Conservation (phyloP, 2,329 filamentous ascomycete species). For the Arthrinium puccinioides region DNA sequence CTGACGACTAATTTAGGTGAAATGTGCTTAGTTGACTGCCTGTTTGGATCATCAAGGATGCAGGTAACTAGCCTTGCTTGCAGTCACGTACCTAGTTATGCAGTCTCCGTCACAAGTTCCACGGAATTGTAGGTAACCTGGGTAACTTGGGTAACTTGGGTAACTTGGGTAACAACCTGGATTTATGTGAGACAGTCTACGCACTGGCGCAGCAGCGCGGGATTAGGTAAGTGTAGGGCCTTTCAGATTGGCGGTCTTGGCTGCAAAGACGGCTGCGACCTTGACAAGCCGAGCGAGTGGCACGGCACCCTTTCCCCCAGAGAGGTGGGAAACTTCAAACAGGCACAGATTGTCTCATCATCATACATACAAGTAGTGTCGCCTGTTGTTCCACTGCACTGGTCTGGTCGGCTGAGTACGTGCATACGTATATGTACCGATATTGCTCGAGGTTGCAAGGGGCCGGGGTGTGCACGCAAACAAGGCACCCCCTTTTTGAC, state of each 20-base stretch:
- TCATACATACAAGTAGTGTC: too few species aligned
- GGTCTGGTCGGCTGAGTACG: constrained; percentile 3
- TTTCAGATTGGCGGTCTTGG: not conserved
- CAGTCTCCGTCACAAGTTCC: too few species aligned
- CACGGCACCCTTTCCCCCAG: constrained; percentile 3
- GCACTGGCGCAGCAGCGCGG: not conserved
- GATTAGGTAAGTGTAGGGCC: not conserved
- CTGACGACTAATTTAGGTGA: too few species aligned
- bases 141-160: too few species aligned
- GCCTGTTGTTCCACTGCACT: constrained; percentile 3
- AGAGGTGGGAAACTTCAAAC: constrained; percentile 3
- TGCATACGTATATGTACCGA: too few species aligned
- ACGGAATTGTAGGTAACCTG: too few species aligned
- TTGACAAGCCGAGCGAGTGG: constrained; percentile 4
- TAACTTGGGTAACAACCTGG: too few species aligned
- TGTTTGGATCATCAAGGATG: too few species aligned
- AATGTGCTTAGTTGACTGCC: too few species aligned
- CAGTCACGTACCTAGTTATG: too few species aligned
- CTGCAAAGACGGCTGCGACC: constrained; percentile 2
- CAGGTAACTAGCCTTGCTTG: too few species aligned
- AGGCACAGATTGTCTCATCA: constrained; percentile 4
- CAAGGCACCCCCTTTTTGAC: too few species aligned
- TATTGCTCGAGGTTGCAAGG: not conserved
- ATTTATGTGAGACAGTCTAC: not conserved
- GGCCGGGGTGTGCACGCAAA: not conserved